Base-by-base conservation (phyloP, 306 rosid genomes). In the Prunus padus region DNA sequence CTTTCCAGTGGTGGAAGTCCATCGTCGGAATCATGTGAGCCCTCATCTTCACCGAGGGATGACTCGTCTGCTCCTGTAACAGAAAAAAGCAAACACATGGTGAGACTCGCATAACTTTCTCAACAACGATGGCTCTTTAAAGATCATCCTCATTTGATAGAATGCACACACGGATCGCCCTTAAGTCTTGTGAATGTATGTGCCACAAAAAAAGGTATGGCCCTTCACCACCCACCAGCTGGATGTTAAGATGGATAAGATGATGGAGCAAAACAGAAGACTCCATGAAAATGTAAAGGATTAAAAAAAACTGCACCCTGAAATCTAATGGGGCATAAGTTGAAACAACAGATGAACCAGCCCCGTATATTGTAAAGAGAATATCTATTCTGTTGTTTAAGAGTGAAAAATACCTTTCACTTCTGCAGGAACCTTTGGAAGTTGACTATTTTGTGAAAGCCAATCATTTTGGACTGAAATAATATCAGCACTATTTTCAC, bases 1-100 rank as follows among this genome's bases (percentile, higher is more conserved):
- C 30, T 90, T 84, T 92, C 98, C 28, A 92, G 89, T 25, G 98
- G 97, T 6, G 98, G 96, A 81, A 92, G 96, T 68, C 92, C 97
- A 19, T 90, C 97, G 11, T 91, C 95, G 4, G 91, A 88, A 67
- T 88, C 92, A 6, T 80, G 77, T 28, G 91, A 88, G 75, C 70
- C 73, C 68, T 78, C 84, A 15, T 75, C 88, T 63, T 83, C 89
- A 20, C 16, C 13, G 44, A 42, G 85, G 45, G 69, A 65, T 44
- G 82, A 56, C 63, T 12, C 54, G 3, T 22, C 89, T 80, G 81
- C 71, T 44, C 75, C 84, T 83, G 82, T 55, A 86, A 72, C 81
- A 79, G 52, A 42, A 8, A 13, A 69, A 64, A 74, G 16, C 45
- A 47, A 62, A 54, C n/a, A 67, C n/a, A 9, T 1, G 9, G 7